A percentile compares a stretch with the other conserved stretches of the same genome.
Conservation (phyloP, 176 grass and related monocot species). For the Oryza coarctata region DNA sequence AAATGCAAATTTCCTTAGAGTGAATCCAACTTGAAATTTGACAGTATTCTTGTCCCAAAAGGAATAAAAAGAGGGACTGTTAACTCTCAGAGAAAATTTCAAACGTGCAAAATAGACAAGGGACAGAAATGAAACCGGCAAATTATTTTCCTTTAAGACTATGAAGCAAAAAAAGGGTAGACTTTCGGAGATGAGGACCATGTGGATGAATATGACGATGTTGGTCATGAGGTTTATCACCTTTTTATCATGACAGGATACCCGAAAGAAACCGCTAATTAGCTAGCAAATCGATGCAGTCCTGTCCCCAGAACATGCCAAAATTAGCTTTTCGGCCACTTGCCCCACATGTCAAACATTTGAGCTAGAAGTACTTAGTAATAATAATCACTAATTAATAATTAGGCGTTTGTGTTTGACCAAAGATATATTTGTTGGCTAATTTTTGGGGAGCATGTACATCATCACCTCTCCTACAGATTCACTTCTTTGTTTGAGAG, state of each 20-base stretch:
- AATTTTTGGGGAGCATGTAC: neutral
- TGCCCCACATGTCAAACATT: conserved; percentile 21
- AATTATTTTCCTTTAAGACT: neutral
- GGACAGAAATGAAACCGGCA: neutral
- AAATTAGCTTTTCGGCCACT: conserved; percentile 14
- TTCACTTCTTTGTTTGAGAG: no score
- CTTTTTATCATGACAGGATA: neutral
- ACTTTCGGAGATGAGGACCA: neutral
- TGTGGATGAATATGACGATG: neutral
- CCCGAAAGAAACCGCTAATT: neutral
- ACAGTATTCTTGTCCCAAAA: no score
- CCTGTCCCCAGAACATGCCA: neutral
- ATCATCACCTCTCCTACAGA: neutral
- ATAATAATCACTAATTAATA: neutral
- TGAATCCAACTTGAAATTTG: no score
- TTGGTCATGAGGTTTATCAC: neutral
- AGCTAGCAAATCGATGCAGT: neutral
- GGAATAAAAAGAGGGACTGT: no score
- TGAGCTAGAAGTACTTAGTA: neutral
- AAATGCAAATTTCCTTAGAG: no score
- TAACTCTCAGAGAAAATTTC: no score
- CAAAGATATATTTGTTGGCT: neutral
- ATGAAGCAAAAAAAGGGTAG: neutral
- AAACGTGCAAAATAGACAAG: neutral
- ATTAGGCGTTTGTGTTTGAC: neutral